Conservation (phyloP, 1,284 basidiomycete genomes). For the Gymnopus androsaceus region DNA sequence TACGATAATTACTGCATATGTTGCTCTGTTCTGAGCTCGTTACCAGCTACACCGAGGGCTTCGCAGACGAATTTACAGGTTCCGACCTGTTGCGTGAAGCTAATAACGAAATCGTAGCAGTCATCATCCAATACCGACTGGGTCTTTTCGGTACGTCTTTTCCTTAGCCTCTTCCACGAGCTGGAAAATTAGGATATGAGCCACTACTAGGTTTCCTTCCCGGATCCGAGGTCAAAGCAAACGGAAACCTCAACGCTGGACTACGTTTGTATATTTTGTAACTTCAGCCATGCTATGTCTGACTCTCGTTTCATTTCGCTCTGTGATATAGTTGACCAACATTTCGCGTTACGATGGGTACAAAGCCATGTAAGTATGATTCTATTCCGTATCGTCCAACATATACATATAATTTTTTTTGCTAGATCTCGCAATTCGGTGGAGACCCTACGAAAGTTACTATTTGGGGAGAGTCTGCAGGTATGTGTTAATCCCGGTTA, state of each 20-base stretch:
- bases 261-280: conserved; percentile 20
- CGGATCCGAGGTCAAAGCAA: conserved; percentile 26
- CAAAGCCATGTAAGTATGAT: conserved; percentile 26
- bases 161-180: neutral
- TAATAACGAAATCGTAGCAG: conserved; percentile 21
- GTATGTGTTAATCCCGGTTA: conserved; percentile 11
- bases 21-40: neutral
- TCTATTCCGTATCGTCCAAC: neutral
- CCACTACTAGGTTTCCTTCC: conserved; percentile 28
- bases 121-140: conserved; percentile 27
- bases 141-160: conserved; percentile 22
- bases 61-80: conserved; percentile 16
- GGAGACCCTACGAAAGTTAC: conserved; percentile 35
- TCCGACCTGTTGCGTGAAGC: conserved; percentile 22
- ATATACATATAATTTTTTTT: neutral
- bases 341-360: conserved; percentile 34
- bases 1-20: neutral
- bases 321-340: conserved; percentile 30
- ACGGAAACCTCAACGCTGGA: conserved; percentile 31
- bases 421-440: conserved; percentile 28
- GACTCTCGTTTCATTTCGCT: neutral
- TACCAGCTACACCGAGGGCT: conserved; percentile 20
- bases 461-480: conserved; percentile 36
- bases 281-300: neutral
- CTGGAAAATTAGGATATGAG: neutral